Percentiles rank a stretch among this genome's conserved stretches.
phyloP scores from a whole-genome alignment of 441 rosid species.

The Rhodomyrtus psidioides region DNA sequence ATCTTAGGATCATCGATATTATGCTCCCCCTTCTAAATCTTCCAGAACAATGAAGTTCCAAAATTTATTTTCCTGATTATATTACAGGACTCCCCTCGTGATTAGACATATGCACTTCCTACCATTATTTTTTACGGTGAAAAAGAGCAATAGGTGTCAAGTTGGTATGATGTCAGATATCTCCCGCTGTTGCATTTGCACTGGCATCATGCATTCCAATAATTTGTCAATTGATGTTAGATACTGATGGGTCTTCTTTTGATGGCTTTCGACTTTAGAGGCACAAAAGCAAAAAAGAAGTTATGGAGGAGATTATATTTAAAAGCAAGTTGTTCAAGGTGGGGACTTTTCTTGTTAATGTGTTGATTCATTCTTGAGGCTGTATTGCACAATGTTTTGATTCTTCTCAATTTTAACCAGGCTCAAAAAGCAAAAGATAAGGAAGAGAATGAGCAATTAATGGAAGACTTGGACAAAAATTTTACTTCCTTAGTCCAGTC shows the following conservation, averaged over 20 bases:
- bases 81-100: background rate
- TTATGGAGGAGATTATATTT: constrained; percentile 83
- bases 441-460: constrained; percentile 68
- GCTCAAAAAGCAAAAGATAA: constrained; percentile 83
- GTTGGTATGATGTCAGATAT: background rate
- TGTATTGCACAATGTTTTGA: background rate
- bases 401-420: constrained; percentile 20
- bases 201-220: background rate
- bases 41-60: background rate
- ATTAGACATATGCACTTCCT: background rate
- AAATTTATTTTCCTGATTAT: background rate
- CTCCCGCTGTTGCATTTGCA: background rate
- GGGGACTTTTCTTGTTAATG: constrained; percentile 3
- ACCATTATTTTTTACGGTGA: background rate
- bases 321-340: constrained; percentile 97
- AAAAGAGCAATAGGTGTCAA: background rate
- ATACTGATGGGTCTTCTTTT: background rate
- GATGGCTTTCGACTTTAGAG: constrained; percentile 36
- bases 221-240: background rate
- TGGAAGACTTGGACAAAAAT: constrained; percentile 71
- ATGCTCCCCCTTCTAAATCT: background rate
- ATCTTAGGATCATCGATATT: background rate
- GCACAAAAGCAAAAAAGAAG: constrained; percentile 81
- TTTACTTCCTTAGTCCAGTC: constrained; percentile 64
- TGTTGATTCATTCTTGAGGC: background rate